Conservation (phyloP, 2,329 filamentous ascomycete species). For the Talaromyces sp. region DNA sequence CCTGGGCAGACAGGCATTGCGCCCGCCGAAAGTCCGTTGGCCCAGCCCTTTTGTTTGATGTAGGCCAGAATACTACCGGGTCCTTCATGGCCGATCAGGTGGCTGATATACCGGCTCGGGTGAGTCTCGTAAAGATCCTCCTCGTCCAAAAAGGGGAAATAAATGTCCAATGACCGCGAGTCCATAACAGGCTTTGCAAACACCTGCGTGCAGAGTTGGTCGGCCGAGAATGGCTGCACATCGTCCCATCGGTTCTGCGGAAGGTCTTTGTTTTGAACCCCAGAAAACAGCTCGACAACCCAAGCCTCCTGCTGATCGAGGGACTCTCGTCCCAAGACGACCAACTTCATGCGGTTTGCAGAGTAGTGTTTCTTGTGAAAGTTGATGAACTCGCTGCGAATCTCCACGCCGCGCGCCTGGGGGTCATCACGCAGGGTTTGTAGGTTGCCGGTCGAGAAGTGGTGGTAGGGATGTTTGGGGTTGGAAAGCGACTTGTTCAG, state of each 20-base stretch:
- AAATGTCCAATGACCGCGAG: constrained; percentile 69
- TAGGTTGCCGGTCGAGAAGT: constrained; percentile 87
- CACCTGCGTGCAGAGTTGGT: constrained; percentile 64
- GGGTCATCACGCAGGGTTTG: constrained; percentile 80
- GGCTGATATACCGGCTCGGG: constrained; percentile 79
- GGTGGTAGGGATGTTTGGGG: constrained; percentile 78
- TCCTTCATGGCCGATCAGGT: constrained; percentile 87
- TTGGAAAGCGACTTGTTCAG: constrained; percentile 85
- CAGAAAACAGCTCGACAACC: constrained; percentile 78
- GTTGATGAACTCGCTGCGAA: constrained; percentile 85
- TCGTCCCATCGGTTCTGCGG: constrained; percentile 62
- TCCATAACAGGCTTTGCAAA: constrained; percentile 94
- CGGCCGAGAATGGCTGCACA: constrained; percentile 54
- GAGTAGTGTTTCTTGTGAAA: constrained; percentile 90
- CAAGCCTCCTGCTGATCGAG: constrained; percentile 78
- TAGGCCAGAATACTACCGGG: constrained; percentile 88
- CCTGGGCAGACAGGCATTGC: constrained; percentile 72
- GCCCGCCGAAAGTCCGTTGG: constrained; percentile 74
- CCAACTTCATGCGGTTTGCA: constrained; percentile 88
- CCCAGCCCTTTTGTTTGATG: constrained; percentile 86
- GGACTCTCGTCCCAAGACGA: constrained; percentile 74
- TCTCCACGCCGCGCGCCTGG: constrained; percentile 72
- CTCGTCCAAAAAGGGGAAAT: constrained; percentile 82
- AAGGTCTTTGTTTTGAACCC: constrained; percentile 75
- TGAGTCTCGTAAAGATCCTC: constrained; percentile 73